Evolutionary conservation across 768 basidiomycete genomes (phyloP).

Genomic region (Rhodotorula toruloides): DNA sequence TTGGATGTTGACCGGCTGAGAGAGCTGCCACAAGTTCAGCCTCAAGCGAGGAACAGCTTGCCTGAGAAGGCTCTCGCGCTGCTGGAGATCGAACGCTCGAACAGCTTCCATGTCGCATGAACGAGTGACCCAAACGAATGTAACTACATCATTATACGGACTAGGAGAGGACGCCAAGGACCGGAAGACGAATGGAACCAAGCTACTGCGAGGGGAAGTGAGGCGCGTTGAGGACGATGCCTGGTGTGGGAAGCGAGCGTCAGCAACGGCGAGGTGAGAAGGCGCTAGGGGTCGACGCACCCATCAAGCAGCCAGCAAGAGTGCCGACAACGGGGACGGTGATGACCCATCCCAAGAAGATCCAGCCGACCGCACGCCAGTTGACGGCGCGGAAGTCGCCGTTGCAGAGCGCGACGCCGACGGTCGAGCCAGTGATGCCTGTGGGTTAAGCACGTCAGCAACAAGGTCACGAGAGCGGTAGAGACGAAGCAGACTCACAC

Average conservation of each 20-base stretch:
- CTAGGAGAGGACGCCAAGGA: too few relatives aligned
- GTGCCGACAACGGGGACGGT: slow-evolving; percentile 40
- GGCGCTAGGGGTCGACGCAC: slow-evolving; percentile 44
- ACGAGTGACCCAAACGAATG: too few relatives aligned
- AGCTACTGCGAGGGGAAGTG: slow-evolving; percentile 36
- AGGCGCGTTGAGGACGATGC: slow-evolving; percentile 47
- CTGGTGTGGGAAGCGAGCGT: slow-evolving; percentile 11
- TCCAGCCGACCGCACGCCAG: not conserved
- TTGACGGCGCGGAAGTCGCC: slow-evolving; percentile 43
- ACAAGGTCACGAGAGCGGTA: not conserved
- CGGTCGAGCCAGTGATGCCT: slow-evolving; percentile 47
- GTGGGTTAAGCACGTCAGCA: not conserved
- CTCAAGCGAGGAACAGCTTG: too few relatives aligned
- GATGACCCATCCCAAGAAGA: slow-evolving; percentile 38
- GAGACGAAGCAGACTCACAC: slow-evolving; percentile 39
- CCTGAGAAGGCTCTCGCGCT: too few relatives aligned
- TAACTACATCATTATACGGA: too few relatives aligned
- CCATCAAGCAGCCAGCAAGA: slow-evolving; percentile 42
- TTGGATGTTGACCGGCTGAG: too few relatives aligned
- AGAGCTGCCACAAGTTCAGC: too few relatives aligned
- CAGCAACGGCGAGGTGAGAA: not conserved
- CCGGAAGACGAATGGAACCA: too few relatives aligned
- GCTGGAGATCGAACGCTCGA: too few relatives aligned
- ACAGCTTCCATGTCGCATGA: too few relatives aligned
- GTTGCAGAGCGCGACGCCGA: slow-evolving; percentile 45